Conservation (phyloP, 129 eudicot species). For the Escallonia herrerae region DNA sequence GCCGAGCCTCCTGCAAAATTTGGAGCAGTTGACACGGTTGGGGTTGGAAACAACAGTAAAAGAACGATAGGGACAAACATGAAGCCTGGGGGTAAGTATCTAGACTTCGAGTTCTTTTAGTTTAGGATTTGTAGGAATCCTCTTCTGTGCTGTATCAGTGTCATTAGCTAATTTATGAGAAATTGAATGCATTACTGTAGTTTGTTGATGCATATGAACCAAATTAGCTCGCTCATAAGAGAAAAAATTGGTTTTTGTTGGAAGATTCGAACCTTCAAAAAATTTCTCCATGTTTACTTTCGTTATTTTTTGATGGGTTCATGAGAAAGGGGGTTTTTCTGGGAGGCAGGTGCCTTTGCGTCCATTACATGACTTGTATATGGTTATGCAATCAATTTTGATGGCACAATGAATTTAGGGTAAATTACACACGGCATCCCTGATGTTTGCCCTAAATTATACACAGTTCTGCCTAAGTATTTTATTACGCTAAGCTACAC, state of each 20-base stretch:
- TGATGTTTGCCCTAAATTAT: too few species aligned
- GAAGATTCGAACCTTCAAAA: neutral
- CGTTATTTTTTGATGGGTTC: too few species aligned
- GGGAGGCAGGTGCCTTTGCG: too few species aligned
- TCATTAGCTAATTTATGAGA: constrained; percentile 23
- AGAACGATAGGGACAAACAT: constrained; percentile 49
- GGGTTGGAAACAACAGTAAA: constrained; percentile 44
- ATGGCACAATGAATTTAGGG: too few species aligned
- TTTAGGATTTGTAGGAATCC: constrained; percentile 26
- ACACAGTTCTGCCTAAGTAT: too few species aligned
- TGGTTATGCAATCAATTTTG: too few species aligned
- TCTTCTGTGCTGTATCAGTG: constrained; percentile 32
- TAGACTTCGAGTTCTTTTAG: constrained; percentile 89
- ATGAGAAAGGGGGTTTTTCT: too few species aligned
- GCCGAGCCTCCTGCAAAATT: constrained; percentile 29
- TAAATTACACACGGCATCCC: too few species aligned
- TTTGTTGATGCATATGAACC: neutral
- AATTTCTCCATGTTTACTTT: too few species aligned
- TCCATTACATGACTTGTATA: too few species aligned
- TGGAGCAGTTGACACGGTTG: constrained; percentile 37
- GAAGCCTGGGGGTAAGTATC: constrained; percentile 69
- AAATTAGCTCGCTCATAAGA: neutral
- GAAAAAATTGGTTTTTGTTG: neutral
- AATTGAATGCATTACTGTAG: constrained; percentile 12
- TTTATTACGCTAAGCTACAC: too few species aligned